phyloP scores from a whole-genome alignment of 2,329 filamentous ascomycete species.

The Aureobasidium sp. region DNA sequence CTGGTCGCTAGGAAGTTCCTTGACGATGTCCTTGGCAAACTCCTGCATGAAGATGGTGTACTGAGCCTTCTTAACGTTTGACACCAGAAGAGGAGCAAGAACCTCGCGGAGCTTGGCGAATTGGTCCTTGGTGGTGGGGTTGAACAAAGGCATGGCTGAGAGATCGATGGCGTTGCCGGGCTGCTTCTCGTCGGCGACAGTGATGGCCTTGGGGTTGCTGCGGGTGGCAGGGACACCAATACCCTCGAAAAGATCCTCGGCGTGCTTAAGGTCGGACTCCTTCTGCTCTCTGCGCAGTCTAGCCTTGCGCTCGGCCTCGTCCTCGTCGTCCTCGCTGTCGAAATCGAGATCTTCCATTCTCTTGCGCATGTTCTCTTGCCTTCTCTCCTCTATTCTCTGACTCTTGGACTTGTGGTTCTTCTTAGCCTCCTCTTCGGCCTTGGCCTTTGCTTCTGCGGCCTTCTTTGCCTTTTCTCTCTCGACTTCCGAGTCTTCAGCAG shows the following conservation, averaged over 20 bases:
- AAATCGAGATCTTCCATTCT: conserved; percentile 50
- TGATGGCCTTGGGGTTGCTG: conserved; percentile 55
- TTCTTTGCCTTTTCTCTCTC: conserved; percentile 93
- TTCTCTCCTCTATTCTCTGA: conserved; percentile 75
- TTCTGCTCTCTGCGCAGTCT: conserved; percentile 73
- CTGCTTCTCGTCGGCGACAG: conserved; percentile 62
- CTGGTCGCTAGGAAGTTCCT: conserved; percentile 82
- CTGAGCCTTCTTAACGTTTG: conserved; percentile 77
- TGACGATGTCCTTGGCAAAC: conserved; percentile 76
- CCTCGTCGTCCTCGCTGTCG: conserved; percentile 60
- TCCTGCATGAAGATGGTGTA: conserved; percentile 87
- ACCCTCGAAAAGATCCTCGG: conserved; percentile 78
- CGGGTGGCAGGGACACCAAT: conserved; percentile 66
- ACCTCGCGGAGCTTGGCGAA: conserved; percentile 73
- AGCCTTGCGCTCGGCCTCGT: conserved; percentile 62
- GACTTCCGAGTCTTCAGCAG: conserved; percentile 90
- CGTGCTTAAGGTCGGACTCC: conserved; percentile 80
- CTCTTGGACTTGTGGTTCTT: conserved; percentile 86
- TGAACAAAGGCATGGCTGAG: conserved; percentile 72
- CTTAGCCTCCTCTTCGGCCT: conserved; percentile 78
- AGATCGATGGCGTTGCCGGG: conserved; percentile 76
- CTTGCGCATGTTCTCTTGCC: conserved; percentile 50
- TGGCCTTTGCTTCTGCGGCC: conserved; percentile 75
- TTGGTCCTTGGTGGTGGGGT: conserved; percentile 76
- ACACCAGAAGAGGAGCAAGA: conserved; percentile 67